phyloP scores from a whole-genome alignment of 306 rosid species.

The Vigna mungo region DNA sequence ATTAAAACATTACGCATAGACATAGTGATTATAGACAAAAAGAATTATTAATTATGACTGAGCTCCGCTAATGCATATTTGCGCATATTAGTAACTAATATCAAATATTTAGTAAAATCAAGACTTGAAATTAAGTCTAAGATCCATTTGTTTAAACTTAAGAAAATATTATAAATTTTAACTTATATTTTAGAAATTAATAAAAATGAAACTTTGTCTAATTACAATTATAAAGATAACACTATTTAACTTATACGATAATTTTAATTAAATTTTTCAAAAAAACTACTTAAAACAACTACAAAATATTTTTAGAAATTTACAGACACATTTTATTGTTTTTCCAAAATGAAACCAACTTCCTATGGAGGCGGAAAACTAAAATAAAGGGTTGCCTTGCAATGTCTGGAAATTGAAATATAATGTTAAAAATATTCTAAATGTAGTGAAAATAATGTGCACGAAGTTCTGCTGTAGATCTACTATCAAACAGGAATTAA shows the following conservation, averaged over 20 bases:
- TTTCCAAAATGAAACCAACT: neutral
- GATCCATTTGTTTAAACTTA: neutral
- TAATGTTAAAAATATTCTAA: neutral
- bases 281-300: neutral
- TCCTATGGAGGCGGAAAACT: neutral
- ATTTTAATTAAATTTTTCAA: neutral
- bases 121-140: neutral
- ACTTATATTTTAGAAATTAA: neutral
- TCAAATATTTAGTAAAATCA: neutral
- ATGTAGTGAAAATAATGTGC: slow-evolving; percentile 8
- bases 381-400: neutral
- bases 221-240: neutral
- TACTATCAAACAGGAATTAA: neutral
- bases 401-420: neutral
- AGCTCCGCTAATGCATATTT: neutral
- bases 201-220: neutral
- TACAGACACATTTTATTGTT: neutral
- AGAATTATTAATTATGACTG: neutral
- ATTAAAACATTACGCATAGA: neutral
- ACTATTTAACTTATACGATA: neutral
- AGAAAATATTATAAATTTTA: neutral
- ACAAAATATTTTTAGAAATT: neutral
- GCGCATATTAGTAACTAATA: neutral
- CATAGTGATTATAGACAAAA: too few species aligned
- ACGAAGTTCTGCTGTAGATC: neutral